phyloP scores from a whole-genome alignment of 1,284 basidiomycete species.

The Ustilago crameri region DNA sequence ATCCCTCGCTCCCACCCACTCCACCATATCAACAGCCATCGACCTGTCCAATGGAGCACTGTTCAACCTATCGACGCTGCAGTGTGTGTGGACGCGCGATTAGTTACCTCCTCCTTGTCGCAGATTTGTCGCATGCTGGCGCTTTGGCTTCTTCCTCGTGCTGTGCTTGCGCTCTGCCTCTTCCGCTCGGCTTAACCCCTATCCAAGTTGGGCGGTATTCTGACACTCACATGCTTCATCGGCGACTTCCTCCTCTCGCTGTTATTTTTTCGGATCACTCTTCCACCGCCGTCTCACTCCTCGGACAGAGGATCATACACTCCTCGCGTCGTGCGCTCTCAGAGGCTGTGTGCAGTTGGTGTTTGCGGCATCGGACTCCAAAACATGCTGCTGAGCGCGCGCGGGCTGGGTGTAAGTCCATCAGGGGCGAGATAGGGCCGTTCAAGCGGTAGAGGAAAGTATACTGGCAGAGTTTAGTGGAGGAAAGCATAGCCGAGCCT shows the following conservation, averaged over 20 bases:
- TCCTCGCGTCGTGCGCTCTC: constrained; percentile 16
- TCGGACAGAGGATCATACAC: constrained; percentile 27
- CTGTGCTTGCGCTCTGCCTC: constrained; percentile 23
- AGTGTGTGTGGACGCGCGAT: constrained; percentile 4
- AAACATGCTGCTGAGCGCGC: constrained; percentile 9
- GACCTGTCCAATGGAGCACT: no score
- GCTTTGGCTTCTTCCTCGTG: constrained; percentile 28
- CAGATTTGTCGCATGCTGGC: constrained; percentile 31
- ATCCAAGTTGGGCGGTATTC: constrained; percentile 24
- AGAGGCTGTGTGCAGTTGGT: constrained; percentile 21
- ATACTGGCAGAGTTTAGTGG: constrained; percentile 18
- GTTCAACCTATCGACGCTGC: no score
- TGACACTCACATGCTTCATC: constrained; percentile 14
- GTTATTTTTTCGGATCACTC: no score
- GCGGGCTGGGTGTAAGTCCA: constrained; percentile 21
- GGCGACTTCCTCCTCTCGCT: constrained; percentile 30
- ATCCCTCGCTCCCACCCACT: no score
- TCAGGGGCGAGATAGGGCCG: constrained; percentile 26
- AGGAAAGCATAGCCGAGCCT: constrained; percentile 12
- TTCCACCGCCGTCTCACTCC: constrained; percentile 19
- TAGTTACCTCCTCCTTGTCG: constrained; percentile 17
- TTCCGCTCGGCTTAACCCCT: constrained; percentile 12
- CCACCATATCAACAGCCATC: no score
- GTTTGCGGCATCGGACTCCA: constrained; percentile 13
- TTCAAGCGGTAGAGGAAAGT: constrained; percentile 28